Percentiles rank a stretch among this genome's conserved stretches.
These are phyloP conservation scores for Nemania diffusa DNA, from an alignment of 2,329 filamentous ascomycete species.

Conservation along the genomic window DNA sequence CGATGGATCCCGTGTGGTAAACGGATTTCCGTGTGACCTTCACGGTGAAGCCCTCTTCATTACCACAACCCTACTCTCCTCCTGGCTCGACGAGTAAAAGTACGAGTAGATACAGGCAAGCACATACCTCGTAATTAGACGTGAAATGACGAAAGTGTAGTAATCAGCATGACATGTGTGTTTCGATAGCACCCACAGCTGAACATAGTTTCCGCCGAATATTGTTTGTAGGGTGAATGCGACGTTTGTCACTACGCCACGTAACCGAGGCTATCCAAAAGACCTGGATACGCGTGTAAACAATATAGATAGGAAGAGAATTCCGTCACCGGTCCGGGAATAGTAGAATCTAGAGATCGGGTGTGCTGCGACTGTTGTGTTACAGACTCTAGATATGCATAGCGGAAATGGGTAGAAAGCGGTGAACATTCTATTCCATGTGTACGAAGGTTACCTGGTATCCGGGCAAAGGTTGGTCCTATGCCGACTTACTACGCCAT, in stretches of 20 bases:
- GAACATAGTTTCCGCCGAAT: not conserved
- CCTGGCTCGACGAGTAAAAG: not conserved
- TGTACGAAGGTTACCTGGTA: conserved; percentile 6
- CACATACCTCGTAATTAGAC: not conserved
- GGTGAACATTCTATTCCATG: not conserved
- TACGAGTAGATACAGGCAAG: not conserved
- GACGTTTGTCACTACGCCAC: not conserved
- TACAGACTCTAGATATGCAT: conserved; percentile 10
- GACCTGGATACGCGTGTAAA: not conserved
- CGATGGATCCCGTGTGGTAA: not conserved
- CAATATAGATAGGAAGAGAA: not conserved
- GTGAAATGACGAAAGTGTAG: too few species aligned
- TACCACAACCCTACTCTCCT: not conserved
- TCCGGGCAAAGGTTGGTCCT: not conserved
- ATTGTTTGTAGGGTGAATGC: not conserved
- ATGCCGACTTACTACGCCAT: not conserved
- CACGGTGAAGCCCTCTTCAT: not conserved
- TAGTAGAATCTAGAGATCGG: conserved; percentile 10
- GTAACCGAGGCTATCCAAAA: not conserved
- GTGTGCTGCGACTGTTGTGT: conserved; percentile 12
- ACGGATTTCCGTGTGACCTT: not conserved
- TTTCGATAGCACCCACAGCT: not conserved
- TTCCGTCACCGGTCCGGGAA: conserved; percentile 13
- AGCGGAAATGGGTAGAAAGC: not conserved
- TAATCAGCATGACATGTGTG: too few species aligned